Conservation (phyloP, 2,329 filamentous ascomycete genomes). For the Aspergillus neotritici region DNA sequence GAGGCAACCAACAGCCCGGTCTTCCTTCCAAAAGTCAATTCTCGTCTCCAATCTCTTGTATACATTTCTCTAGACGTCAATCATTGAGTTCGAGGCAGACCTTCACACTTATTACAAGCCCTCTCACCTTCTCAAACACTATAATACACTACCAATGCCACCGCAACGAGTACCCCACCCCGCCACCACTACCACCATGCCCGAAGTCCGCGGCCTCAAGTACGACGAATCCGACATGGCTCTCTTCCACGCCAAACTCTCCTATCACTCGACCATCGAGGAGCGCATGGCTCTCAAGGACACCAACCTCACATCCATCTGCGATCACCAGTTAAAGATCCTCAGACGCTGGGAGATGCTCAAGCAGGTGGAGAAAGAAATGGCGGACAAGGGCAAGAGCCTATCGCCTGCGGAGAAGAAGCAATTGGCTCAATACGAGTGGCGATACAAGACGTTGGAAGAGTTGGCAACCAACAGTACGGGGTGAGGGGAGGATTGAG, state of each 20-base stretch:
- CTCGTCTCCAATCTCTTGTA: background rate
- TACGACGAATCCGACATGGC: constrained; percentile 37
- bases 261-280: constrained; percentile 32
- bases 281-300: constrained; percentile 29
- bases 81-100: too few species aligned
- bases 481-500: constrained; percentile 3
- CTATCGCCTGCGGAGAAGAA: constrained; percentile 27
- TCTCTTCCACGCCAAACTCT: constrained; percentile 32
- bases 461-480: constrained; percentile 25
- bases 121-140: too few species aligned
- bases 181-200: constrained; percentile 19
- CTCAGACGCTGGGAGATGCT: constrained; percentile 34
- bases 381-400: constrained; percentile 27
- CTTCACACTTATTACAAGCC: too few species aligned
- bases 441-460: constrained; percentile 31
- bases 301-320: constrained; percentile 29
- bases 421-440: constrained; percentile 30
- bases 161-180: constrained; percentile 1
- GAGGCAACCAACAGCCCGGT: background rate
- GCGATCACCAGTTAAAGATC: constrained; percentile 30
- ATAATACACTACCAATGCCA: background rate
- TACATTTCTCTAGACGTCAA: too few species aligned
- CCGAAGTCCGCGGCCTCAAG: constrained; percentile 29
- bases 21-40: background rate
- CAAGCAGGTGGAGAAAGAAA: constrained; percentile 29